Conservation (phyloP, 495 filamentous ascomycete genomes). For the Terfezia claveryi region DNA sequence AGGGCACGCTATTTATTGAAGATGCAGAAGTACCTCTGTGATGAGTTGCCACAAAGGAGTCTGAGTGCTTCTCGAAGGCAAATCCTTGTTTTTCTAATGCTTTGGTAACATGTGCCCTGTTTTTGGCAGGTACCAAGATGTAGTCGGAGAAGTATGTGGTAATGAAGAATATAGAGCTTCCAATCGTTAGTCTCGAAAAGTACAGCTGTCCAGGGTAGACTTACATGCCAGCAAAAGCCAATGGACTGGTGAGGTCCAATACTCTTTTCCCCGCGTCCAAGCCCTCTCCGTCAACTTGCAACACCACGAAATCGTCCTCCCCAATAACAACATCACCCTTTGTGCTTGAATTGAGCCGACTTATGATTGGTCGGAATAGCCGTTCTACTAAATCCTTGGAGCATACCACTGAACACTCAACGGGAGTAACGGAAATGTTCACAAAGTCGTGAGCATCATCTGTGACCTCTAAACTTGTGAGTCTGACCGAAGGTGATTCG, state of each 20-base stretch:
- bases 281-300: constrained; percentile 63
- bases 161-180: constrained; percentile 84
- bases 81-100: constrained; percentile 65
- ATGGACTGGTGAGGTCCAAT: constrained; percentile 69
- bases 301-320: constrained; percentile 62
- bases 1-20: constrained; percentile 29
- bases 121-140: constrained; percentile 66
- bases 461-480: background rate
- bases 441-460: constrained; percentile 45
- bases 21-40: constrained; percentile 29
- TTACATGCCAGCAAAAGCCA: constrained; percentile 78
- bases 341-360: constrained; percentile 25
- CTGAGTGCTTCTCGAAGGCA: constrained; percentile 46
- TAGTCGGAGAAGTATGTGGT: constrained; percentile 97
- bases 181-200: constrained; percentile 1
- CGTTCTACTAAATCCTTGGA: constrained; percentile 44
- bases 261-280: constrained; percentile 88
- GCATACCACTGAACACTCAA: constrained; percentile 87
- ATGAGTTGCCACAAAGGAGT: constrained; percentile 42
- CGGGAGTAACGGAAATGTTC: constrained; percentile 78
- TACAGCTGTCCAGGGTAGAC: constrained; percentile 12
- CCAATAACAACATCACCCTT: constrained; percentile 45
- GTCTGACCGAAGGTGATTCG: constrained; percentile 4
- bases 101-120: constrained; percentile 46
- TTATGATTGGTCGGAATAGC: constrained; percentile 51